phyloP scores from a whole-genome alignment of 2,329 filamentous ascomycete species.

The Aureobasidium sp. region DNA sequence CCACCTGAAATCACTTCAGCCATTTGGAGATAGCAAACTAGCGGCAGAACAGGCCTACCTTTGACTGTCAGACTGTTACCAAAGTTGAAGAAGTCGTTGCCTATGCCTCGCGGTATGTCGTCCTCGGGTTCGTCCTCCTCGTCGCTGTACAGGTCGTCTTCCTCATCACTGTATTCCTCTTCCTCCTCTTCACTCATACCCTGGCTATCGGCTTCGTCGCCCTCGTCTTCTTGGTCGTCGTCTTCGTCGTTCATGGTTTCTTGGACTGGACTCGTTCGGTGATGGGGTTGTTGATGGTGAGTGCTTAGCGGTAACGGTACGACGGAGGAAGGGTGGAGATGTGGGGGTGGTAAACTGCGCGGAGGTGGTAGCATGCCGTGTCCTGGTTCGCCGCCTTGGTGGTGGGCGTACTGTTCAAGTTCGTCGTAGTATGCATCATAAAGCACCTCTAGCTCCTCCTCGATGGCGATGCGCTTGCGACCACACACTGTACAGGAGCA shows the following conservation, averaged over 20 bases:
- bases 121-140: slow-evolving; percentile 47
- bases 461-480: slow-evolving; percentile 90
- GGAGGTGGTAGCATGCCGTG: slow-evolving; percentile 61
- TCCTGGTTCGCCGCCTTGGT: slow-evolving; percentile 55
- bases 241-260: slow-evolving; percentile 55
- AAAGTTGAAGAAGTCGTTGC: slow-evolving; percentile 88
- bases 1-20: slow-evolving; percentile 57
- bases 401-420: slow-evolving; percentile 92
- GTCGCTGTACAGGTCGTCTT: slow-evolving; percentile 51
- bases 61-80: slow-evolving; percentile 96
- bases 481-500: slow-evolving; percentile 98
- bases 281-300: slow-evolving; percentile 53
- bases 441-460: slow-evolving; percentile 92
- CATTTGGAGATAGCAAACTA: background rate
- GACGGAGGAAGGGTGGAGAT: slow-evolving; percentile 41
- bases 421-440: slow-evolving; percentile 99
- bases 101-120: slow-evolving; percentile 51
- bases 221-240: slow-evolving; percentile 45
- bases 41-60: slow-evolving; percentile 40
- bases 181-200: slow-evolving; percentile 50
- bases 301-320: slow-evolving; percentile 45
- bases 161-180: slow-evolving; percentile 53
- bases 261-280: slow-evolving; percentile 65
- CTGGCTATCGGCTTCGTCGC: slow-evolving; percentile 39
- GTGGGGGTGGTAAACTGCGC: slow-evolving; percentile 33